Conservation (phyloP, 768 basidiomycete species). For the Podaxis mareebaensis region DNA sequence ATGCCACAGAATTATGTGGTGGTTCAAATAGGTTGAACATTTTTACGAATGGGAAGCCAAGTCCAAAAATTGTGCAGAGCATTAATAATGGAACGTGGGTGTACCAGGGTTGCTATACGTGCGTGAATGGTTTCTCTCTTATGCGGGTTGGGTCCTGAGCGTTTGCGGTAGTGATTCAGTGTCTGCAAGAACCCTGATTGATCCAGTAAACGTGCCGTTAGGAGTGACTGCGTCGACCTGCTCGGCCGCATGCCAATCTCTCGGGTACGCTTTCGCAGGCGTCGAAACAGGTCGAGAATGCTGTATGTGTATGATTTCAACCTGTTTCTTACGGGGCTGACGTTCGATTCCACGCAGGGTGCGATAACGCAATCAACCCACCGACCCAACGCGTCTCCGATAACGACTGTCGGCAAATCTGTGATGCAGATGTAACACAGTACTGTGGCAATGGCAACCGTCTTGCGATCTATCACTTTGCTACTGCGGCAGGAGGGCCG, state of each 20-base stretch:
- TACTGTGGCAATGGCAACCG: constrained; percentile 43
- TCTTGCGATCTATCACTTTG: constrained; percentile 36
- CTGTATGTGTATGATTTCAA: constrained; percentile 34
- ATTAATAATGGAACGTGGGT: constrained; percentile 49
- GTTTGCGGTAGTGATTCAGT: constrained; percentile 31
- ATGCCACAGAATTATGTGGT: constrained; percentile 55
- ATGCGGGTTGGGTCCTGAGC: neutral
- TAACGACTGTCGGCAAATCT: constrained; percentile 42
- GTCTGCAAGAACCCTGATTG: constrained; percentile 32
- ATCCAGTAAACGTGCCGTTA: constrained; percentile 39
- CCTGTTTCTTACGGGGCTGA: neutral
- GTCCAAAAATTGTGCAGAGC: constrained; percentile 48
- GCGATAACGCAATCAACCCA: constrained; percentile 34
- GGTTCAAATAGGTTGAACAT: constrained; percentile 52
- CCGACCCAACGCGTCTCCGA: constrained; percentile 39
- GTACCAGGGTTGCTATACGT: constrained; percentile 69
- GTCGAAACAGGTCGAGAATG: constrained; percentile 49
- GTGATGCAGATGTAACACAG: constrained; percentile 35
- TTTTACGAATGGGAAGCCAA: constrained; percentile 52
- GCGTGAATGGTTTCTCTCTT: constrained; percentile 18
- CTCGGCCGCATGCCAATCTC: constrained; percentile 45
- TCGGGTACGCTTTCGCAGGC: constrained; percentile 41
- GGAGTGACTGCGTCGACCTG: constrained; percentile 52
- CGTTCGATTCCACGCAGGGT: constrained; percentile 30
- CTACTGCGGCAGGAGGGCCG: constrained; percentile 28